phyloP scores from a whole-genome alignment of 805 yeast genomes.

The Tetrapisispora namnaoensis region DNA sequence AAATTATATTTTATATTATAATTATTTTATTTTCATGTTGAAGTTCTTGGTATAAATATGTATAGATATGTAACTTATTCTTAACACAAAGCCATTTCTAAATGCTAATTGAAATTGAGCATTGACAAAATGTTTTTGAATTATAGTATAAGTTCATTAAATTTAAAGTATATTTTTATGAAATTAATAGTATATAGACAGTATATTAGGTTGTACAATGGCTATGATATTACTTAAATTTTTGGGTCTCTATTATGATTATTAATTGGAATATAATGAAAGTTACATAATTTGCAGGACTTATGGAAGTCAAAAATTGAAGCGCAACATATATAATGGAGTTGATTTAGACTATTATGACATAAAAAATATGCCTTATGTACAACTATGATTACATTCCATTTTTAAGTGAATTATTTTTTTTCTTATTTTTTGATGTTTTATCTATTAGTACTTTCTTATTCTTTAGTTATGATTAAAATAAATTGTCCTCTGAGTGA shows the following conservation, averaged over 20 bases:
- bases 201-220: neutral
- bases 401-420: neutral
- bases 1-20: slow-evolving; percentile 3
- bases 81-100: too few species aligned
- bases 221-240: neutral
- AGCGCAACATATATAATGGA: neutral
- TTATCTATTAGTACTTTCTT: neutral
- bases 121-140: too few species aligned
- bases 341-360: neutral
- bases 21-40: neutral
- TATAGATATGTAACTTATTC: too few species aligned
- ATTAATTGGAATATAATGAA: neutral
- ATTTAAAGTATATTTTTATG: neutral
- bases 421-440: neutral
- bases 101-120: too few species aligned
- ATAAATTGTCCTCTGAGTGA: neutral
- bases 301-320: neutral
- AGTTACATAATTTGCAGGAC: neutral
- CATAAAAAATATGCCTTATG: neutral
- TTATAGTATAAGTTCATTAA: too few species aligned
- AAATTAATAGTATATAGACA: neutral
- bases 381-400: neutral
- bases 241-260: neutral
- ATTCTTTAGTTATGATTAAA: neutral
- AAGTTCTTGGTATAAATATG: neutral